Conservation (phyloP, 1,139 yeast genomes). For the Yamadazyma dendronema region DNA sequence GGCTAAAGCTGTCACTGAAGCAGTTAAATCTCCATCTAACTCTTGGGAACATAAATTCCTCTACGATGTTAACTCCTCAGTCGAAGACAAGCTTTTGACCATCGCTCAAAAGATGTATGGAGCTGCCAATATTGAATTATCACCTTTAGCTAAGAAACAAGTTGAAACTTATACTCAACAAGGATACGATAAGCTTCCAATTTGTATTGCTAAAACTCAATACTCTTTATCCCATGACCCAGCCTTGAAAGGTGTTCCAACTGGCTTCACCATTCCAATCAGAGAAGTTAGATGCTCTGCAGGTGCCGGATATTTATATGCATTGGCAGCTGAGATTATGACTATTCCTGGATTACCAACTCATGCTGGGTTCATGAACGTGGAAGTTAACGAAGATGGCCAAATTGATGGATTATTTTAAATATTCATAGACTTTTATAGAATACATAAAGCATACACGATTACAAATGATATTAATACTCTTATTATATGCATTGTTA, state of each 20-base stretch:
- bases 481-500: constrained; percentile 1
- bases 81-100: constrained; percentile 61
- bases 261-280: constrained; percentile 74
- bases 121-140: constrained; percentile 64
- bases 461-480: no score
- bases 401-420: constrained; percentile 77
- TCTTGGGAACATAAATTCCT: constrained; percentile 48
- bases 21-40: constrained; percentile 37
- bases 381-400: constrained; percentile 75
- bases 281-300: constrained; percentile 78
- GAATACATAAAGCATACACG: constrained; percentile 1
- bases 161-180: constrained; percentile 64
- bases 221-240: constrained; percentile 82
- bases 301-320: constrained; percentile 83
- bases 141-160: constrained; percentile 65
- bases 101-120: constrained; percentile 79
- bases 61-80: constrained; percentile 58
- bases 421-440: constrained; percentile 3
- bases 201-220: constrained; percentile 83
- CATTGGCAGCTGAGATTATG: constrained; percentile 79
- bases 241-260: constrained; percentile 77
- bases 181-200: constrained; percentile 73
- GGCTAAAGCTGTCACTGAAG: constrained; percentile 67
- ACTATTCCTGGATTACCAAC: constrained; percentile 85
- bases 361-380: constrained; percentile 82